These are phyloP conservation scores for Stephania japonica DNA, from an alignment of 164 flowering plant species.

Conservation along the genomic window DNA sequence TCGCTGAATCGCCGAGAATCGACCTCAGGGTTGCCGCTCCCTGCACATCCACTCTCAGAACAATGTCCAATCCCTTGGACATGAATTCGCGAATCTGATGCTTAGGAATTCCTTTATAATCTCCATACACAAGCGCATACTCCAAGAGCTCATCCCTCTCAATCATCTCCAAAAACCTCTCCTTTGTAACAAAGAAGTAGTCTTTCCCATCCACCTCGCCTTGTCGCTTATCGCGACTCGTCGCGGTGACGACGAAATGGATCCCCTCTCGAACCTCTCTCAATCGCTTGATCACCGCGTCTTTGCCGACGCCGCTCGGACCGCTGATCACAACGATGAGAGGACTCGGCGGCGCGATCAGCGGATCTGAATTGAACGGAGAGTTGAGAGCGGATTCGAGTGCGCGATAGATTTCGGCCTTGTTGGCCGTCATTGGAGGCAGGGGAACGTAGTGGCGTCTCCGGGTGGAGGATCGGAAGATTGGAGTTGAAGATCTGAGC, in stretches of 20 bases:
- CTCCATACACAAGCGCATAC: constrained; percentile 92
- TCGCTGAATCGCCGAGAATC: constrained; percentile 61
- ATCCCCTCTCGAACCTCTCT: constrained; percentile 49
- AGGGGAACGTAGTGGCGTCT: constrained; percentile 15
- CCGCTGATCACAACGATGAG: constrained; percentile 80
- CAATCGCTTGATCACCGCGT: constrained; percentile 63
- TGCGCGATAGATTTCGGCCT: constrained; percentile 52
- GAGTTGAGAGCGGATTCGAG: constrained; percentile 70
- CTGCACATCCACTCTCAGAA: constrained; percentile 84
- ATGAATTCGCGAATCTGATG: constrained; percentile 71
- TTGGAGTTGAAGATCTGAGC: neutral
- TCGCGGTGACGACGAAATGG: constrained; percentile 88
- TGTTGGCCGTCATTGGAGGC: constrained; percentile 35
- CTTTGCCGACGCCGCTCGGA: constrained; percentile 92
- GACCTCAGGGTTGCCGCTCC: constrained; percentile 71
- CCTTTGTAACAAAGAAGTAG: constrained; percentile 71
- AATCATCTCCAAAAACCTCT: constrained; percentile 69
- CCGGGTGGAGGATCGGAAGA: constrained; percentile 7
- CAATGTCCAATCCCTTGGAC: constrained; percentile 73
- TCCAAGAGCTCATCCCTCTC: constrained; percentile 70
- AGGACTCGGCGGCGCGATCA: constrained; percentile 52
- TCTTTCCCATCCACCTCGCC: constrained; percentile 84
- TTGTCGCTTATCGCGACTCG: constrained; percentile 58
- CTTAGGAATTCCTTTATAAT: constrained; percentile 91
- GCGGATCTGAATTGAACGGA: constrained; percentile 48